These are phyloP conservation scores for Podila epigama DNA, from an alignment of 192 early-diverging fungal genomes.

Conservation along the genomic window DNA sequence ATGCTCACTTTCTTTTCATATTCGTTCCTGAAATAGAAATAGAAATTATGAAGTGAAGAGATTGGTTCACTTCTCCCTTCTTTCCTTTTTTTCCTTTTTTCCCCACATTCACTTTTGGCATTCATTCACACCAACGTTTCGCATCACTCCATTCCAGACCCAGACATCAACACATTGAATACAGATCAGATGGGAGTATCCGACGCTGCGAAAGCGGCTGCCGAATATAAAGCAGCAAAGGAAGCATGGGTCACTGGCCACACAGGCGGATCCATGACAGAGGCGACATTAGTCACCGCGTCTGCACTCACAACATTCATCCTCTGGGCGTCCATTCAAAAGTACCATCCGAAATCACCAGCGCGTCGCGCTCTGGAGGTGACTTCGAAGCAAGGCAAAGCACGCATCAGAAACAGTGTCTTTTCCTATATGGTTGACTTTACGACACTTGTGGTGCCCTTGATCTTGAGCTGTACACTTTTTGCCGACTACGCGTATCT, in stretches of 20 bases:
- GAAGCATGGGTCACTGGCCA: slow-evolving; percentile 64
- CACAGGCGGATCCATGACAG: slow-evolving; percentile 58
- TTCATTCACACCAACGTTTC: too few species aligned
- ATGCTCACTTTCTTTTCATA: too few species aligned
- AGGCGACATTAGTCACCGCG: slow-evolving; percentile 52
- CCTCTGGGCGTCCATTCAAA: slow-evolving; percentile 43
- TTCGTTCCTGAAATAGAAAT: too few species aligned
- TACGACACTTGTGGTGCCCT: slow-evolving; percentile 17
- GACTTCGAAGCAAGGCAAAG: slow-evolving; percentile 18
- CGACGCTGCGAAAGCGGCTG: slow-evolving; percentile 11
- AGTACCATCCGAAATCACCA: slow-evolving; percentile 43
- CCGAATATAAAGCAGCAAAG: slow-evolving; percentile 59
- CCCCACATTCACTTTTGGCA: too few species aligned
- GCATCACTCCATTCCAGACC: not conserved
- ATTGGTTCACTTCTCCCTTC: too few species aligned
- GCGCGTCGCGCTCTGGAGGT: slow-evolving; percentile 9
- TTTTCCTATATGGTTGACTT: slow-evolving; percentile 32
- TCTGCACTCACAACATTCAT: slow-evolving; percentile 54
- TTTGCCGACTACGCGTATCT: slow-evolving; percentile 45
- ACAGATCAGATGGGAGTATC: slow-evolving; percentile 1
- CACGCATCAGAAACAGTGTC: slow-evolving; percentile 10
- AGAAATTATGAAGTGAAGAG: too few species aligned
- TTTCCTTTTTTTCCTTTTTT: too few species aligned
- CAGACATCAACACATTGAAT: not conserved
- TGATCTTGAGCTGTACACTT: slow-evolving; percentile 29